Percentiles rank a stretch among this genome's conserved stretches.
These are phyloP conservation scores for Thielaviopsis punctulata DNA, from an alignment of 2,329 filamentous ascomycete species.

Conservation along the genomic window DNA sequence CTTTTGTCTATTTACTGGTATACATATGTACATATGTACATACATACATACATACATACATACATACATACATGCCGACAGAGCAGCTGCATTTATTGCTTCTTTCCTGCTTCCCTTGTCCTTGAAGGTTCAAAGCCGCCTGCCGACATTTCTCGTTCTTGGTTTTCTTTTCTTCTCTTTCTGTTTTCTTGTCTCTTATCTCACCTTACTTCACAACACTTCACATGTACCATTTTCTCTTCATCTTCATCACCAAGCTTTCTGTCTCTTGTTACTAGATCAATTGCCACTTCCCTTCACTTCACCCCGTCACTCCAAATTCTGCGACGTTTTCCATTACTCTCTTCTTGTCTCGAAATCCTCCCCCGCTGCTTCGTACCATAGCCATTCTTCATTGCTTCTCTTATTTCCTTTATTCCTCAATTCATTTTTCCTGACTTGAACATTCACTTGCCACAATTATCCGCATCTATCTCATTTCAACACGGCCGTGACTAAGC, in stretches of 20 bases:
- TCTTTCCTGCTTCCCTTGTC: background rate
- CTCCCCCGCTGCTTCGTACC: background rate
- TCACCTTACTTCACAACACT: background rate
- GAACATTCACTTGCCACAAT: background rate
- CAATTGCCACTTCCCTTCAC: background rate
- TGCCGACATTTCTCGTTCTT: background rate
- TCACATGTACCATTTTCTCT: background rate
- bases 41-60: no score
- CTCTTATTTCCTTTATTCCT: background rate
- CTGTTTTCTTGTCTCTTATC: no score
- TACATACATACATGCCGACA: background rate
- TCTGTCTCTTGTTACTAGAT: background rate
- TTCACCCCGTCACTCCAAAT: no score
- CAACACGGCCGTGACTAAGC: background rate
- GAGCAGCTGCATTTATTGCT: background rate
- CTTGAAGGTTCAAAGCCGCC: background rate
- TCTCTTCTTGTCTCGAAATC: background rate
- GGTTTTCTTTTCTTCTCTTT: background rate
- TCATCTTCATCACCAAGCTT: background rate
- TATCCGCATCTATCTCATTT: background rate
- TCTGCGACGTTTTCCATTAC: background rate
- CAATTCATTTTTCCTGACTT: background rate
- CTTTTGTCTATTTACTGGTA: no score
- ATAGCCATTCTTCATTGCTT: background rate
- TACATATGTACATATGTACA: no score